phyloP scores from a whole-genome alignment of 2,329 filamentous ascomycete species.

The Diaporthe ilicicola region DNA sequence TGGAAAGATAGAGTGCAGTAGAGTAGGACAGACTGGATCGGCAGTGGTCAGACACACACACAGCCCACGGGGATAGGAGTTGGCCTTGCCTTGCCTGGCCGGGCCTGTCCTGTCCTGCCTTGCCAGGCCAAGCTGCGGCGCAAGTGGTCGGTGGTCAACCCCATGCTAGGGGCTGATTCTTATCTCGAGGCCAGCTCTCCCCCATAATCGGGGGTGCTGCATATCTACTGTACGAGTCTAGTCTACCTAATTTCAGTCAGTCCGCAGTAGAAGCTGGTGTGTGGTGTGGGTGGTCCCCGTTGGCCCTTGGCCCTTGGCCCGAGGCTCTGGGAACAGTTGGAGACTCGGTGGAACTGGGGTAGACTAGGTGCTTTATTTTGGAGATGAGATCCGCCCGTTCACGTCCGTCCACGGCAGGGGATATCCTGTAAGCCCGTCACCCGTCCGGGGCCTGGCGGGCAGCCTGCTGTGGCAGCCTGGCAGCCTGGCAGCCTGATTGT shows the following conservation, averaged over 20 bases:
- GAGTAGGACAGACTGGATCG: not conserved
- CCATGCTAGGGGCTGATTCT: not conserved
- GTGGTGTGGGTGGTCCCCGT: constrained; percentile 2
- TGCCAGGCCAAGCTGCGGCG: constrained; percentile 12
- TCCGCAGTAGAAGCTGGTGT: not conserved
- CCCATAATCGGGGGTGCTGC: not conserved
- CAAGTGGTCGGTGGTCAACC: constrained; percentile 19
- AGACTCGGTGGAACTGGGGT: not conserved
- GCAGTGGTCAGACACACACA: not conserved
- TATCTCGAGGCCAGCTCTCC: constrained; percentile 3
- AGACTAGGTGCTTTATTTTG: not conserved
- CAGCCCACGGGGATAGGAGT: constrained; percentile 14
- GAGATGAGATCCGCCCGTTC: not conserved
- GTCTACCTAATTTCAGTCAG: too few species aligned
- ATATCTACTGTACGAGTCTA: not conserved
- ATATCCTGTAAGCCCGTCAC: not conserved
- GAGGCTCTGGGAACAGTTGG: constrained; percentile 1
- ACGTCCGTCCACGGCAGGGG: not conserved
- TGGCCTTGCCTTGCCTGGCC: not conserved
- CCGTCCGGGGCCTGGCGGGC: too few species aligned
- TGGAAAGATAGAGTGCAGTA: not conserved
- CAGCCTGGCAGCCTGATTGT: not conserved
- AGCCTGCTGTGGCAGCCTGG: too few species aligned
- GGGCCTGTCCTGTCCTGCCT: not conserved
- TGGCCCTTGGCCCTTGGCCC: not conserved